Conservation (phyloP, 2,329 filamentous ascomycete genomes). For the Aspergillus thermomutatus region DNA sequence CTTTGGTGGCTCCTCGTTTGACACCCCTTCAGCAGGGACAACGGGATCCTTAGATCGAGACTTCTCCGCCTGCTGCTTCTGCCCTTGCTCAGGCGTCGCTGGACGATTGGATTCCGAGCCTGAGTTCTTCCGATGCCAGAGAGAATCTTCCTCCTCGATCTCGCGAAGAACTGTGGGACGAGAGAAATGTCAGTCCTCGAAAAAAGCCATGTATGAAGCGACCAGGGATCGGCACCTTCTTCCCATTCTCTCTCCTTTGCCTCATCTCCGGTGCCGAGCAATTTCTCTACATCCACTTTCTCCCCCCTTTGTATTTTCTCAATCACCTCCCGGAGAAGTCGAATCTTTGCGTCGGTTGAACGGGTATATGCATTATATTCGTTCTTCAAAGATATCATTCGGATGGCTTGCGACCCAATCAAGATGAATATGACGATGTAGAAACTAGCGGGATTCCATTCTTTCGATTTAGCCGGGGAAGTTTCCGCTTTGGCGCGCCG, state of each 20-base stretch:
- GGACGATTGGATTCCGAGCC: slow-evolving; percentile 6
- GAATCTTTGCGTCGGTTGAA: slow-evolving; percentile 75
- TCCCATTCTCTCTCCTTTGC: slow-evolving; percentile 82
- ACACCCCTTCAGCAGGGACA: slow-evolving; percentile 8
- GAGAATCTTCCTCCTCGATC: slow-evolving; percentile 39
- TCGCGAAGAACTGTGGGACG: slow-evolving; percentile 33
- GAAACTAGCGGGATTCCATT: slow-evolving; percentile 79
- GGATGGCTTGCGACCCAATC: slow-evolving; percentile 93
- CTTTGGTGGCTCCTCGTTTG: slow-evolving; percentile 11
- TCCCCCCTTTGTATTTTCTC: slow-evolving; percentile 46
- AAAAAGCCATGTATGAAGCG: neutral
- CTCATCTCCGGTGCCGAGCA: slow-evolving; percentile 73
- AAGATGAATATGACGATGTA: slow-evolving; percentile 79
- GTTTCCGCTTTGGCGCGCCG: slow-evolving; percentile 26
- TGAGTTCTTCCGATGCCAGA: slow-evolving; percentile 32
- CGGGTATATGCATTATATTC: slow-evolving; percentile 70
- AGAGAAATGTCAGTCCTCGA: slow-evolving; percentile 7
- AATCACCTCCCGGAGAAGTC: slow-evolving; percentile 64
- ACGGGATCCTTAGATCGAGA: slow-evolving; percentile 14
- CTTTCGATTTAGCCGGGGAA: slow-evolving; percentile 50
- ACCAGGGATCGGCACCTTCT: slow-evolving; percentile 57
- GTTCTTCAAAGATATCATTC: slow-evolving; percentile 78
- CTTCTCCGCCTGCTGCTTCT: slow-evolving; percentile 6
- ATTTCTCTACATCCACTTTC: slow-evolving; percentile 78
- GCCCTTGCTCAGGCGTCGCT: slow-evolving; percentile 7